Evolutionary conservation across 106 monocot species (phyloP), one percentile per base, ranked within the genome.

Genomic region (Triglochin maritima): DNA sequence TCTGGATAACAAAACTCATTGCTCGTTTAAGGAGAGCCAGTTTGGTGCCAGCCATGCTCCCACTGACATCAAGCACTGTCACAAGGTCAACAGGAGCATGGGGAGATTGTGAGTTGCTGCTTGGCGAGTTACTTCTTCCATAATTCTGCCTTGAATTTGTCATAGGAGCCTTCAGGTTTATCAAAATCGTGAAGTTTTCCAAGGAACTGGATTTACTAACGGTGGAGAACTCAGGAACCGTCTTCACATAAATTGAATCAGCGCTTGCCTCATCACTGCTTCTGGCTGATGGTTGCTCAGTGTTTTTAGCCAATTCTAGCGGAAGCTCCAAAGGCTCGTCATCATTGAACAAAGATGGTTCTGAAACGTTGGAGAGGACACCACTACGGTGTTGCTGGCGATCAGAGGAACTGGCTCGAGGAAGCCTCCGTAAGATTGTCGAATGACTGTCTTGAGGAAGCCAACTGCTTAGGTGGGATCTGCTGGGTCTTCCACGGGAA

Each of bases 21-120:
- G 95, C 95, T n/a, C 84, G 72, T 76, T 96, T 96, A 56, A 96
- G 63, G 13, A 96, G 74, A 46, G 90, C 90, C 16, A 96, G 80
- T 63, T 96, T 96, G 49, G 90, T 90, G n/a, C 95, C 95, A 4
- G 79, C 83, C 95, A 96, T 96, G 73, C 95, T 96, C 47, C 87
- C 95, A 72, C 95, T 96, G 70, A 84, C 81, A 69, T 96, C 95
- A 76, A 96, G 87, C 13, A 90, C 90, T 0, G 95, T 82, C 41
- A 96, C 85, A n/a, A 96, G 76, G 70, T 96, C 95, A 17, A 86
- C 65, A 56, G 87, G 80, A 44, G 87, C 90, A 50, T 85, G 85
- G 44, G 75, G 65, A 10, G 78, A 50, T 17, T 79, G 76, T 4
- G 68, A 71, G 6, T n/a, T 50, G 2, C 13, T 3, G 4, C 62